Evolutionary conservation across 805 yeast genomes (phyloP), one percentile per base, ranked within the genome.

Genomic region (Teunomyces cretensis): DNA sequence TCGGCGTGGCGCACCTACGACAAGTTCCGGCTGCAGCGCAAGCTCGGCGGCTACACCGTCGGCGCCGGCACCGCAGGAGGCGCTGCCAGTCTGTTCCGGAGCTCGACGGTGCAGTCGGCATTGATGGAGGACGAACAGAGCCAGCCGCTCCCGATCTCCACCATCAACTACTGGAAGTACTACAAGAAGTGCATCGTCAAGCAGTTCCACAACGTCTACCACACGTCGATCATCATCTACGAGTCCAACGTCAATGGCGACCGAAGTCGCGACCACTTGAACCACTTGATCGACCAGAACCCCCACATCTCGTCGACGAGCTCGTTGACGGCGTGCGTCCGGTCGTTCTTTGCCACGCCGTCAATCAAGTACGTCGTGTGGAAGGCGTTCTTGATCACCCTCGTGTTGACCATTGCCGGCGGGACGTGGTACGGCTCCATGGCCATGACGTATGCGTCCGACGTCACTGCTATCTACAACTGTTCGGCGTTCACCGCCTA

Each of bases 401-500:
- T 78, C 7, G 76, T 88, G 6, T 69, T 88, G 48, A 86, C 86
- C 14, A 48, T 80, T 1, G 96, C 96, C 0, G 96, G 95, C 1
- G 70, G 79, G 14, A 80, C 96, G 1, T 88, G 96, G 96, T 89
- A 88, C 60, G 76, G 86, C 13, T 86, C 96, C 9, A 87, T 89
- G 81, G 74, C 82, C 26, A 65, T 86, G 58, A 83, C 96, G 0
- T 85, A 90, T 24, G 88, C 95, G 0, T 75, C 88, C 2, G 96
- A 89, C 56, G 85, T 89, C 30, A 89, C 96, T 2, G 96, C 96
- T 2, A 88, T 88, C 48, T 89, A 88, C 67, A 88, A 89, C 67
- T 88, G 94, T 60, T 84, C 92, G 12, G 95, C 96, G 0, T 89
- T 89, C 61, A 84, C 91, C 3, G 96, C 96, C 0, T 84, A 89